Evolutionary conservation across 2,329 filamentous ascomycete genomes (phyloP).

Genomic region (Talaromyces sp.): DNA sequence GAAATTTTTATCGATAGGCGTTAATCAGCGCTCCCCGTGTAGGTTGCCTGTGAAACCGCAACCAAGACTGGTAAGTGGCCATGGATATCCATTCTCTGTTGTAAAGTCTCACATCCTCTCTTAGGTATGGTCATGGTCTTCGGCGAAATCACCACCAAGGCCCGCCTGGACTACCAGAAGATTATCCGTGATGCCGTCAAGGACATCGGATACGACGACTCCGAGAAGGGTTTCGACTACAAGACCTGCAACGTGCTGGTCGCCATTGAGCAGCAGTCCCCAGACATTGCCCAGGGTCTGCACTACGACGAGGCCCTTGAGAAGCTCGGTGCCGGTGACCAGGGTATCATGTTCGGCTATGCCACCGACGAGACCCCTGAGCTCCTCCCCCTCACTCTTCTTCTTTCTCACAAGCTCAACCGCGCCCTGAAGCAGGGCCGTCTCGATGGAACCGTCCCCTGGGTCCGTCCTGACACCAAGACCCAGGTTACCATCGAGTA

Average conservation of each 20-base stretch:
- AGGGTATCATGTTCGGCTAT: slow-evolving; percentile 99
- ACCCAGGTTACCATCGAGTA: slow-evolving; percentile 99
- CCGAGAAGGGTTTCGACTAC: slow-evolving; percentile 98
- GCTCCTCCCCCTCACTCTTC: slow-evolving; percentile 87
- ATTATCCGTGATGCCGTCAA: slow-evolving; percentile 91
- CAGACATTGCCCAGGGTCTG: slow-evolving; percentile 97
- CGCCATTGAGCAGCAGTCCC: slow-evolving; percentile 98
- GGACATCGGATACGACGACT: slow-evolving; percentile 98
- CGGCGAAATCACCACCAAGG: slow-evolving; percentile 97
- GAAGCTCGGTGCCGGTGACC: slow-evolving; percentile 96
- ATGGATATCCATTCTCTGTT: slow-evolving; percentile 9
- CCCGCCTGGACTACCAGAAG: slow-evolving; percentile 95
- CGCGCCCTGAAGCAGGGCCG: slow-evolving; percentile 86
- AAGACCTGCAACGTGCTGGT: slow-evolving; percentile 99
- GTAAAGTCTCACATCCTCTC: neutral
- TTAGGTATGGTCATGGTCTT: slow-evolving; percentile 90
- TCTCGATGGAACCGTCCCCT: slow-evolving; percentile 78
- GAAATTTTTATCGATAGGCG: neutral
- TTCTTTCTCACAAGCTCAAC: slow-evolving; percentile 96
- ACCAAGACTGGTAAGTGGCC: slow-evolving; percentile 80
- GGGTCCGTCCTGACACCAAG: slow-evolving; percentile 98
- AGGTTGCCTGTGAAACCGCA: slow-evolving; percentile 93
- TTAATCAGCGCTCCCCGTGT: slow-evolving; percentile 2
- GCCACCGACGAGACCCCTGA: slow-evolving; percentile 98
- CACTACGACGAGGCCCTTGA: slow-evolving; percentile 97